Evolutionary conservation across 129 eudicot genomes (phyloP).

Genomic region (Centaurea solstitialis): DNA sequence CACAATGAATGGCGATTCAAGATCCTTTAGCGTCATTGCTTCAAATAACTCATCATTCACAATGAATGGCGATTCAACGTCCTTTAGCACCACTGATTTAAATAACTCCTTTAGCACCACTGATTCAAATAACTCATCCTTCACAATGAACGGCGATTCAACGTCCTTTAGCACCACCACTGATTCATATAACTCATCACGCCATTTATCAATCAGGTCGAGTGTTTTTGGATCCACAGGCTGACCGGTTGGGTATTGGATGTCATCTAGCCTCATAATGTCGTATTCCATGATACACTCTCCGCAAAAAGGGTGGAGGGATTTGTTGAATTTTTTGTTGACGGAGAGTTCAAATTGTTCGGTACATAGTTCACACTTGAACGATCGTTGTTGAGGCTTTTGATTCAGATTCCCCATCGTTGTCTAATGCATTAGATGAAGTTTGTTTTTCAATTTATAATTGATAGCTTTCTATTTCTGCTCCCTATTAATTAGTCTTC

Average conservation of each 20-base stretch:
- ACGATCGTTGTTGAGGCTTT: background rate
- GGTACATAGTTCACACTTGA: background rate
- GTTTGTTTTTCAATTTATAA: too few relatives aligned
- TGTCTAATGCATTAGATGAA: background rate
- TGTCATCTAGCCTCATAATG: background rate
- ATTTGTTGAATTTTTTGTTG: background rate
- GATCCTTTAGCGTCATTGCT: too few relatives aligned
- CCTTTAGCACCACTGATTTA: too few relatives aligned
- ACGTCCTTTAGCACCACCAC: too few relatives aligned
- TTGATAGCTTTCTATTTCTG: background rate
- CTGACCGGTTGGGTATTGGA: background rate
- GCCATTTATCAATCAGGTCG: background rate
- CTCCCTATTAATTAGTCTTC: background rate
- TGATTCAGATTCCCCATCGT: background rate
- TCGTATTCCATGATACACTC: background rate
- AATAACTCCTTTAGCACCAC: too few relatives aligned
- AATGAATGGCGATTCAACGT: too few relatives aligned
- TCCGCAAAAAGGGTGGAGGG: background rate
- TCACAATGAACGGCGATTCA: too few relatives aligned
- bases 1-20: too few relatives aligned
- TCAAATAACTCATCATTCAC: too few relatives aligned
- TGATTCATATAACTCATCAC: too few relatives aligned
- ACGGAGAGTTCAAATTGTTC: background rate
- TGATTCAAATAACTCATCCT: too few relatives aligned
- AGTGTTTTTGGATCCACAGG: background rate